Base-by-base conservation (phyloP, 169 alveolate genomes). In the Fabrea salina region DNA sequence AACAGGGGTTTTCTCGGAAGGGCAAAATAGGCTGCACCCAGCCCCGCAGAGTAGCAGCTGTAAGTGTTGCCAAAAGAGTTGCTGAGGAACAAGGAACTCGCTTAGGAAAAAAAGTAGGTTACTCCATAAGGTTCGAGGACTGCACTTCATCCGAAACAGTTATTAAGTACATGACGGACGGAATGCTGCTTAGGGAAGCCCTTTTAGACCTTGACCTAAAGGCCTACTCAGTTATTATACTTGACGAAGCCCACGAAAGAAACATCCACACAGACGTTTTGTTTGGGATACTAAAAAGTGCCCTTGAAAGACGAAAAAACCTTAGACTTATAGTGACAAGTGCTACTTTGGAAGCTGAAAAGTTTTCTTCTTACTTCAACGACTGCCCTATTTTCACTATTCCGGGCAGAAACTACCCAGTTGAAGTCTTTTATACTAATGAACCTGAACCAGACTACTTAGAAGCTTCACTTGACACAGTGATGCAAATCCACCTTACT, bases 211-310 rank as follows among this genome's bases (percentile, higher is more conserved):
- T 97, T 32, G 78, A 90, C 79, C 89, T 98, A 66, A 79, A 92
- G 7, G 85, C 88, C 41, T 98, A 98, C 86, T 94, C 98, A 47
- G 98, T 94, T 40, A 94, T 98, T 22, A 96, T 98, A 97, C 92
- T 99, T 56, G 99, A 99, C 86, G 99, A 99, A 78, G 99, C 99
- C 1, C 99, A 99, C 86, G 99, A 99, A 85, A 91, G 99, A 75
- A 98, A 99, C 30, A 96, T 99, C 44, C 93, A 98, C 61, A 99
- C 99, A 11, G 99, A 98, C 86, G 99, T 98, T 2, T 90, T 97
- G 58, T 97, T 98, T 87, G 99, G 99, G n/a, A 86, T 98, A 39
- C 86, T 97, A 37, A 97, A 97, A 96, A 95, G 94, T 67, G 97
- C 98, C 19, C 83, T 95, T 35, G 90, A 92, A 51, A 90, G 88